Base-by-base conservation (phyloP, 345 rosid species). In the Euphorbia tirucalli region DNA sequence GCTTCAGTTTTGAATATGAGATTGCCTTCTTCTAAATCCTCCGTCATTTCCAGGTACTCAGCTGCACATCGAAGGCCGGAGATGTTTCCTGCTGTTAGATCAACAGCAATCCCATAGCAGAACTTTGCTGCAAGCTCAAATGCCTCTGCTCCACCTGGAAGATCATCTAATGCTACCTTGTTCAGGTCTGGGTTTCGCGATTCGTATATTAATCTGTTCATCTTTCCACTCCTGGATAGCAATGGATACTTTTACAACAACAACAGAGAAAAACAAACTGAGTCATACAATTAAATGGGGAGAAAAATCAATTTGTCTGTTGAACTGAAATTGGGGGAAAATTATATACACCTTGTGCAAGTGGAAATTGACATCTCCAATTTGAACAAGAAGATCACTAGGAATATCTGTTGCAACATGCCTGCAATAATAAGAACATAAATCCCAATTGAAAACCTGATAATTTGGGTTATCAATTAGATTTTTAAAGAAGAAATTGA, bases 31-130 rank as follows among this genome's bases (percentile, higher is more conserved):
- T 92, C 97, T 65, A 95, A 86, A 72, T 95, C 99, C 82, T 95
- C 99, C n/a, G 97, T 95, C 99, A 95, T 95, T 78, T 95, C 99
- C n/a, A 95, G 87, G 75, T 87, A 90, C 96, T 95, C 99, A 0
- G 97, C 97, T 25, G 97, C 89, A 48, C 99, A 92, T 70, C 99
- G 82, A 5, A 95, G 77, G 50, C 94, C 96, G 0, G 99, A 90
- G 65, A 95, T 90, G 74, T 95, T 95, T 32, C 87, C 85, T 65
- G 99, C 97, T 18, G 91, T 95, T 66, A 95, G 92, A 78, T 95
- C 97, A 65, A 95, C 93, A 9, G 94, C 89, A 68, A 92, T 86
- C 27, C 99, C 97, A 62, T 95, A 95, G 74, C 99, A 95, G 87
- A 95, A 95, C 74, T 92, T 95, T 0, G 97, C 93, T 0, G 97